A percentile compares a stretch with the other conserved stretches of the same genome.
phyloP scores from a whole-genome alignment of 345 rosid species.

The Gossypium mustelinum region DNA sequence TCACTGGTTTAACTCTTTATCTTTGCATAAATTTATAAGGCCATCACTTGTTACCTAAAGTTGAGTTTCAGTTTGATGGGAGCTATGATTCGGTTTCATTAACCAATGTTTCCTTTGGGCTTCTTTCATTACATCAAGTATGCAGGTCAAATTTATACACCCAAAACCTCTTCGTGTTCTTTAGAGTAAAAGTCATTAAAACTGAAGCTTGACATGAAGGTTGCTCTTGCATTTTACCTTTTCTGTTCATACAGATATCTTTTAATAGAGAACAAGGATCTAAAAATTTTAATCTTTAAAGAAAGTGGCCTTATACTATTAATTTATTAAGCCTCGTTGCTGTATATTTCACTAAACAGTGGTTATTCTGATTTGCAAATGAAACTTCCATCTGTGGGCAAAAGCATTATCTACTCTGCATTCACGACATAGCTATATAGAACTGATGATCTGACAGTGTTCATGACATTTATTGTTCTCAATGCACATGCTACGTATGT shows the following conservation, averaged over 20 bases:
- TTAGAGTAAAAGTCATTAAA: neutral
- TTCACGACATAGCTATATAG: neutral
- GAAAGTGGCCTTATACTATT: neutral
- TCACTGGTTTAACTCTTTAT: neutral
- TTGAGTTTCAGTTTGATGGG: conserved; percentile 1
- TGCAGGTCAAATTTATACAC: neutral
- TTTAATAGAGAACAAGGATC: neutral
- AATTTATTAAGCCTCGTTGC: neutral
- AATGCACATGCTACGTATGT: neutral
- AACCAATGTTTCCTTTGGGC: neutral
- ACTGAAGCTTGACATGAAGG: neutral
- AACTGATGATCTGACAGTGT: neutral
- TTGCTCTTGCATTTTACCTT: neutral
- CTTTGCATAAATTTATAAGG: conserved; percentile 6
- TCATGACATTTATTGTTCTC: neutral
- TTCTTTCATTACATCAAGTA: neutral
- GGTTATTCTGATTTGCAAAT: neutral
- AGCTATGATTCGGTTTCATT: neutral
- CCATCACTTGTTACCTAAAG: neutral
- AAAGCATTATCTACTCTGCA: too few relatives aligned
- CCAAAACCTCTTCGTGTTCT: neutral
- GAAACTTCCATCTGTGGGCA: neutral
- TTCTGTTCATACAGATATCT: neutral
- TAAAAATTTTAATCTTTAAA: neutral
- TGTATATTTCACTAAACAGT: neutral